phyloP scores from a whole-genome alignment of 345 rosid genomes.

The Theobroma cacao region DNA sequence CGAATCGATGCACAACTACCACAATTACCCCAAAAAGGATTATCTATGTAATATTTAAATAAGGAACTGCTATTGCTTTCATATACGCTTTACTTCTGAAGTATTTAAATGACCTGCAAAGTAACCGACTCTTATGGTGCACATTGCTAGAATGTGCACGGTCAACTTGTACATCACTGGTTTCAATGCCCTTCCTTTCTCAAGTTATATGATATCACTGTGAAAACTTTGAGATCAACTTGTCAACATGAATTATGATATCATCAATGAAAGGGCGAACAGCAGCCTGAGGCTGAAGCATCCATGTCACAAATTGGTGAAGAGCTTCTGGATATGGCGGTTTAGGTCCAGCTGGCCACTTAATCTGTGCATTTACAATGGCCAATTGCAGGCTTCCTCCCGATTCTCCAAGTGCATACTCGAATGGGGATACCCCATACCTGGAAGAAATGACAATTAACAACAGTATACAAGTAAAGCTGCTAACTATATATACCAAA shows the following conservation, averaged over 20 bases:
- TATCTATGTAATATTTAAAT: constrained; percentile 9
- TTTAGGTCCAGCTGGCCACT: constrained; percentile 95
- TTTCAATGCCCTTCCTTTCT: neutral
- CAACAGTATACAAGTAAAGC: neutral
- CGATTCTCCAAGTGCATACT: constrained; percentile 94
- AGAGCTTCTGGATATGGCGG: constrained; percentile 87
- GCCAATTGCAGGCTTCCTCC: constrained; percentile 98
- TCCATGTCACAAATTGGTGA: constrained; percentile 93
- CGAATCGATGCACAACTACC: constrained; percentile 10
- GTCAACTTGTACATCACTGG: constrained; percentile 2
- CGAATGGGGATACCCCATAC: constrained; percentile 94
- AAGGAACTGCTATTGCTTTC: constrained; percentile 11
- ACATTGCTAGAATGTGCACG: neutral
- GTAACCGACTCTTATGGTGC: neutral
- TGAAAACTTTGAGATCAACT: constrained; percentile 79
- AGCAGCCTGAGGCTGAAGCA: constrained; percentile 90
- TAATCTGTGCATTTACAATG: constrained; percentile 85
- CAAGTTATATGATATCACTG: constrained; percentile 21
- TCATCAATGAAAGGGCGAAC: constrained; percentile 89
- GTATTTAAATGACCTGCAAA: constrained; percentile 5
- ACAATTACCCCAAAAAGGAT: constrained; percentile 15
- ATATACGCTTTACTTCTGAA: constrained; percentile 9
- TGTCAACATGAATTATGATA: constrained; percentile 89
- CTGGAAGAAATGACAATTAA: constrained; percentile 26
- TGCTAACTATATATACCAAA: neutral